Conservation (phyloP, 2,329 filamentous ascomycete species). For the Aspergillus tanneri region DNA sequence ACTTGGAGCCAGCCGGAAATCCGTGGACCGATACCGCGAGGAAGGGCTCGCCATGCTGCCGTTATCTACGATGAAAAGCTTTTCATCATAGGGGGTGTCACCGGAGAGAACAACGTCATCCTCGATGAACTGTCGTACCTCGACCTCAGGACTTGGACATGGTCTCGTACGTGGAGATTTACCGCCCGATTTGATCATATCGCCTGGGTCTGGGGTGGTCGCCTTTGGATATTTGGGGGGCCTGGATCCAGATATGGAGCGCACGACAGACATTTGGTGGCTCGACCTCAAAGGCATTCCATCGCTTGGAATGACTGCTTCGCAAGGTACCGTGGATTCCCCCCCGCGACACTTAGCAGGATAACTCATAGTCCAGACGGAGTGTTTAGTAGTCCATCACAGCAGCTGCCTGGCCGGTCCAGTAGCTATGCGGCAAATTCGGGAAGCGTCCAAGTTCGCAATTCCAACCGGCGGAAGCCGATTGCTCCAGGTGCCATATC, state of each 20-base stretch:
- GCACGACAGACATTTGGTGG: slow-evolving; percentile 95
- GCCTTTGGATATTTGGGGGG: slow-evolving; percentile 97
- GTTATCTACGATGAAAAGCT: slow-evolving; percentile 95
- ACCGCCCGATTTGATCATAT: slow-evolving; percentile 93
- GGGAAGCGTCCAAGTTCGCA: slow-evolving; percentile 59
- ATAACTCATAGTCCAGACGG: slow-evolving; percentile 41
- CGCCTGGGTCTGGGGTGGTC: slow-evolving; percentile 87
- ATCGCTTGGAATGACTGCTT: slow-evolving; percentile 71
- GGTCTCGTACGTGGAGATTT: slow-evolving; percentile 95
- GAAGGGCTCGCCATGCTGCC: slow-evolving; percentile 87
- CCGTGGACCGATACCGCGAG: slow-evolving; percentile 79
- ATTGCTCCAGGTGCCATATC: slow-evolving; percentile 84
- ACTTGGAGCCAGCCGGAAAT: slow-evolving; percentile 94
- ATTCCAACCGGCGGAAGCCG: slow-evolving; percentile 49
- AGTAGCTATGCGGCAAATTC: slow-evolving; percentile 71
- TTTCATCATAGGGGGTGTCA: slow-evolving; percentile 94
- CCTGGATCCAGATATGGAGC: slow-evolving; percentile 93
- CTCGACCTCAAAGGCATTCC: slow-evolving; percentile 88
- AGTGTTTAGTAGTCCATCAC: slow-evolving; percentile 37
- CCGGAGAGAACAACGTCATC: slow-evolving; percentile 85
- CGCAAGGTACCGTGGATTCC: slow-evolving; percentile 54
- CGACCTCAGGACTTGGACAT: slow-evolving; percentile 95
- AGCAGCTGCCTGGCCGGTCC: slow-evolving; percentile 39
- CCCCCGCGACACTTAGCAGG: slow-evolving; percentile 30
- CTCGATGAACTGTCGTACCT: slow-evolving; percentile 96